Evolutionary conservation across 306 rosid genomes (phyloP).

Genomic region (Quercus engelmannii): DNA sequence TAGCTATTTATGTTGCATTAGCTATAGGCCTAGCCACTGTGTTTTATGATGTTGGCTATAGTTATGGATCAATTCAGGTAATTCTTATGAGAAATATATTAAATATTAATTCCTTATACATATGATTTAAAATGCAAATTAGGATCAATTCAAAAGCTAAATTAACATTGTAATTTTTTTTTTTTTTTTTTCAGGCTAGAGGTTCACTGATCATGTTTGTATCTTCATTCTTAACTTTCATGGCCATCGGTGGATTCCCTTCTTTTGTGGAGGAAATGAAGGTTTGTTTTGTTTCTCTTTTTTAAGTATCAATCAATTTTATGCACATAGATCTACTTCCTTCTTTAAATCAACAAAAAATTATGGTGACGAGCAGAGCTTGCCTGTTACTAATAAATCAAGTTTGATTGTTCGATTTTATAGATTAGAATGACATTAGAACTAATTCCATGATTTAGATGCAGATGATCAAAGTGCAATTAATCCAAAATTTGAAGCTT

Average conservation of each 20-base stretch:
- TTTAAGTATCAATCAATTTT: neutral
- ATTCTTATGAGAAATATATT: neutral
- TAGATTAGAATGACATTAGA: too few species aligned
- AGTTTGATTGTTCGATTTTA: too few species aligned
- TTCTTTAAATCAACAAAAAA: neutral
- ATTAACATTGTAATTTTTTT: neutral
- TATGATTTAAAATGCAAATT: neutral
- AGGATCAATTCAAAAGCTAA: neutral
- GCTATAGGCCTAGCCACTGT: constrained; percentile 46
- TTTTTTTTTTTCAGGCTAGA: constrained; percentile 45
- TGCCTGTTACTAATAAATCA: too few species aligned
- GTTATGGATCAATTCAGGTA: constrained; percentile 42
- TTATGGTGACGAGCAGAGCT: too few species aligned
- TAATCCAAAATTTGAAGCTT: too few species aligned
- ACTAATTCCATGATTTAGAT: too few species aligned
- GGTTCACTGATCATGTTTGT: constrained; percentile 53
- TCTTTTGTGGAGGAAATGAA: constrained; percentile 72
- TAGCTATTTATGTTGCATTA: constrained; percentile 32
- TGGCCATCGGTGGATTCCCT: constrained; percentile 81
- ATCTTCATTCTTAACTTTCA: constrained; percentile 51
- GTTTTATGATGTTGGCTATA: constrained; percentile 34
- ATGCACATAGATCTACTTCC: neutral
- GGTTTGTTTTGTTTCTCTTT: constrained; percentile 25
- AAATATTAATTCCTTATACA: too few species aligned
- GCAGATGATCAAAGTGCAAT: too few species aligned